Base-by-base conservation (phyloP, 2,329 filamentous ascomycete genomes). In the Epichloe gansuensis region DNA sequence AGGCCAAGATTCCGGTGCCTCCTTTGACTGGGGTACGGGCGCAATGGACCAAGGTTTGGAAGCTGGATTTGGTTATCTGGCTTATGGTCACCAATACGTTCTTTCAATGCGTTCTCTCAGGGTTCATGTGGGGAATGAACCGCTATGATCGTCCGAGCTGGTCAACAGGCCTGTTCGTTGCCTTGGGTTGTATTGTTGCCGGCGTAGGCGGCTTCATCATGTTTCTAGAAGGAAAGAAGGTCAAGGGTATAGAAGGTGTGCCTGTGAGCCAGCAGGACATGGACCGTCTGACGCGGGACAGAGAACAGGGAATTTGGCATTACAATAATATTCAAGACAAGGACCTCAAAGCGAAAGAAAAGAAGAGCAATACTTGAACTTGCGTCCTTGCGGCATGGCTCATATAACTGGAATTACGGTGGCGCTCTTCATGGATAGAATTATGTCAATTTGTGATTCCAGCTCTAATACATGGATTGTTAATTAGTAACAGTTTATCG, bases 71-170 rank as follows among this genome's bases (percentile, higher is more conserved):
- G 53, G 81, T 91, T 37, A 75, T 94, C 38, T 91, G 85, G 84
- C 76, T 83, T 59, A 90, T 89, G 69, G 76, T 89, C 3, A 75
- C 74, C 71, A 94, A 95, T 62, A 93, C 88, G 0, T 76, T 91
- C 52, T 75, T 93, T 45, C 90, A 95, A 66, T 76, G 76, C 41
- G 75, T 81, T 17, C 75, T 95, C 2, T 85, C 82, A 8, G 83
- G 78, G 3, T 86, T 89, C 69, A 94, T 95, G 89, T 94, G 87
- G 86, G 82, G 80, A 2, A 73, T 86, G 67, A 86, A 88, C 62
- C 74, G 86, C 23, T 83, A 82, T 61, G 70, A 85, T 23, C 75
- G 89, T n/a, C 88, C 89, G 0, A 78, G 79, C 23, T 94, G 88
- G 88, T 78, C 82, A 11, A 91, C 87, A 0, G 89, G 88, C 1